Conservation (phyloP, 129 eudicot genomes). For the Escallonia rubra region DNA sequence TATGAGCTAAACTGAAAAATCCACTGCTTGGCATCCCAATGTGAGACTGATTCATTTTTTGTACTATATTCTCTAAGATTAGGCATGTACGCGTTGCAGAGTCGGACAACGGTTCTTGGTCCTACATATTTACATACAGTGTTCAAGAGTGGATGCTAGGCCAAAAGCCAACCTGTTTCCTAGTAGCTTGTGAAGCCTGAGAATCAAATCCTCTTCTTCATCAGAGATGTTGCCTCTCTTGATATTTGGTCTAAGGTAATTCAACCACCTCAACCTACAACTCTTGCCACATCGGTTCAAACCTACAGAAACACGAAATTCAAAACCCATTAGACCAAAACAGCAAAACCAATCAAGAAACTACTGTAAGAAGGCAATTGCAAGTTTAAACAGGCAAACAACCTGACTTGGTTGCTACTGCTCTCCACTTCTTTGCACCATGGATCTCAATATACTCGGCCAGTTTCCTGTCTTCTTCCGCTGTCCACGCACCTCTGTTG, state of each 20-base stretch:
- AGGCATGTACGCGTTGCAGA: too few species aligned
- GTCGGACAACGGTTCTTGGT: too few species aligned
- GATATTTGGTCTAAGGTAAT: constrained; percentile 39
- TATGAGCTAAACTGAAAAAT: too few species aligned
- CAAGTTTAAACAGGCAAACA: background rate
- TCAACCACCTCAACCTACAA: constrained; percentile 45
- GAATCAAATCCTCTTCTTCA: constrained; percentile 41
- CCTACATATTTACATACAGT: too few species aligned
- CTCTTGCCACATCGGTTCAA: constrained; percentile 47
- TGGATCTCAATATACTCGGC: constrained; percentile 18
- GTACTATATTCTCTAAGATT: too few species aligned
- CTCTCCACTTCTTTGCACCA: constrained; percentile 43
- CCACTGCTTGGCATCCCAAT: too few species aligned
- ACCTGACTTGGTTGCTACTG: constrained; percentile 33
- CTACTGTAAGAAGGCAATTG: background rate
- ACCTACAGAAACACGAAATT: constrained; percentile 14
- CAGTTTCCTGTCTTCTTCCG: constrained; percentile 33
- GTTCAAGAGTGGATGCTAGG: background rate
- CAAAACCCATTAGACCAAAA: background rate
- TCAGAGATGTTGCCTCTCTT: constrained; percentile 42
- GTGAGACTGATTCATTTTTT: too few species aligned
- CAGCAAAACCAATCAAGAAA: background rate
- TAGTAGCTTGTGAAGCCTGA: constrained; percentile 41
- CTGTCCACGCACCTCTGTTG: constrained; percentile 45
- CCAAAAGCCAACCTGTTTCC: constrained; percentile 31